A percentile compares a stretch with the other conserved stretches of the same genome.
phyloP scores from a whole-genome alignment of 352 stramenopile genomes.

The Globisporangium radiosum region DNA sequence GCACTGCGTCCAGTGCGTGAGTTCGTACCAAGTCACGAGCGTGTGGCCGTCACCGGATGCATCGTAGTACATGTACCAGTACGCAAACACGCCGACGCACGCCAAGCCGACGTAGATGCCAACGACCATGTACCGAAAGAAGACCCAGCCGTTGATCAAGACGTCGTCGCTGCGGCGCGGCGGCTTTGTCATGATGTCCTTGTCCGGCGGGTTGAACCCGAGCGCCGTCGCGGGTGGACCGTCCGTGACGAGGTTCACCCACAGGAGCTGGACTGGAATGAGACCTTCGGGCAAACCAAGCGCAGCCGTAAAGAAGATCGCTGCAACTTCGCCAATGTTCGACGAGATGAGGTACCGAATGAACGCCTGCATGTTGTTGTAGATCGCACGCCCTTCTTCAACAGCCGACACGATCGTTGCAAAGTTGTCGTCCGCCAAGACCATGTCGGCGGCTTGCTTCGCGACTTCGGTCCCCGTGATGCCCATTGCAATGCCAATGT shows the following conservation, averaged over 20 bases:
- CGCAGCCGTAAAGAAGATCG: conserved; percentile 97
- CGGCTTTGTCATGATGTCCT: conserved; percentile 96
- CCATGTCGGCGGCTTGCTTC: conserved; percentile 97
- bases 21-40: conserved; percentile 85
- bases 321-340: conserved; percentile 99
- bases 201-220: conserved; percentile 98
- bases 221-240: conserved; percentile 96
- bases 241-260: conserved; percentile 99
- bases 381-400: conserved; percentile 83
- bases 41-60: conserved; percentile 89
- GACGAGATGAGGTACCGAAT: conserved; percentile 99
- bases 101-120: conserved; percentile 92
- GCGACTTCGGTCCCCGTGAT: conserved; percentile 97
- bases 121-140: conserved; percentile 96
- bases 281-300: conserved; percentile 96
- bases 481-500: conserved; percentile 99
- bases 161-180: conserved; percentile 94
- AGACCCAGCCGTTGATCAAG: conserved; percentile 97
- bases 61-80: conserved; percentile 93
- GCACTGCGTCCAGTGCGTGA: conserved; percentile 89
- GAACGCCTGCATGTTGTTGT: conserved; percentile 98
- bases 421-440: conserved; percentile 99
- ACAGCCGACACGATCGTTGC: conserved; percentile 94
- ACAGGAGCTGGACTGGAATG: conserved; percentile 98
- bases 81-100: conserved; percentile 90